Conservation (phyloP, 345 rosid genomes). For the Microcos paniculata region DNA sequence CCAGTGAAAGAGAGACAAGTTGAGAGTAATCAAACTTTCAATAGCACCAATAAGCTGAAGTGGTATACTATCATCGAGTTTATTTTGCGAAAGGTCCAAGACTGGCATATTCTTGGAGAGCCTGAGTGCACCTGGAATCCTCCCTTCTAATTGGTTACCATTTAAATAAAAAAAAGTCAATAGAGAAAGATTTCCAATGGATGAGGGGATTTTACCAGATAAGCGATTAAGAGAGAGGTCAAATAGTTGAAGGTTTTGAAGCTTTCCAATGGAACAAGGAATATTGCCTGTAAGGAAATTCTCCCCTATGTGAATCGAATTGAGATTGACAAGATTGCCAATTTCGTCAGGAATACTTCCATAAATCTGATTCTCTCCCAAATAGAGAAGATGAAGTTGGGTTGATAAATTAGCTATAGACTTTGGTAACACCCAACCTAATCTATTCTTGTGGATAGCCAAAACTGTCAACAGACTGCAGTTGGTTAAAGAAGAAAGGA, state of each 20-base stretch:
- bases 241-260: background rate
- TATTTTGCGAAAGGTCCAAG: conserved; percentile 20
- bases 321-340: background rate
- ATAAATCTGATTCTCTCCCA: background rate
- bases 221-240: background rate
- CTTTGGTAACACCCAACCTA: conserved; percentile 9
- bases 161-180: background rate
- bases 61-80: conserved; percentile 28
- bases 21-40: conserved; percentile 7
- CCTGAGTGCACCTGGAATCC: background rate
- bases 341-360: conserved; percentile 19
- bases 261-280: background rate
- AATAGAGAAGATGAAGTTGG: background rate
- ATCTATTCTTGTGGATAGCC: background rate
- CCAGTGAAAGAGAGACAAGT: conserved; percentile 31
- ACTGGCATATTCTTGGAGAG: background rate
- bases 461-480: background rate
- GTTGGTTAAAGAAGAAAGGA: conserved; percentile 14
- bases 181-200: background rate
- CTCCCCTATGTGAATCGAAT: background rate
- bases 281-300: background rate
- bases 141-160: background rate
- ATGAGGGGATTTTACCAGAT: conserved; percentile 25
- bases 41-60: conserved; percentile 14
- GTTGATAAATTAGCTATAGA: conserved; percentile 6